These are phyloP conservation scores for Rhizopogon salebrosus DNA, from an alignment of 768 basidiomycete genomes.

Conservation along the genomic window DNA sequence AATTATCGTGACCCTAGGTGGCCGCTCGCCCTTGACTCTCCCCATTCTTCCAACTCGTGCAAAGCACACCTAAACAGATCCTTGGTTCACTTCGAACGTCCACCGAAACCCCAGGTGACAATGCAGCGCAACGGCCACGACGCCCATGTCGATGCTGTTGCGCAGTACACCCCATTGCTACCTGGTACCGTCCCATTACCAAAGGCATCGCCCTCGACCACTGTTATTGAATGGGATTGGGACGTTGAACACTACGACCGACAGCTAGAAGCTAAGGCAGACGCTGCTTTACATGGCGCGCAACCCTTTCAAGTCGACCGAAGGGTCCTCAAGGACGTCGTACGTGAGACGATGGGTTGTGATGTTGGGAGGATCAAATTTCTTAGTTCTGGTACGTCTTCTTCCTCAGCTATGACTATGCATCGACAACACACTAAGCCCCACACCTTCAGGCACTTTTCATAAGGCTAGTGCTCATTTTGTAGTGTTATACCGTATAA, in stretches of 20 bases:
- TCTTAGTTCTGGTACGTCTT: slow-evolving; percentile 62
- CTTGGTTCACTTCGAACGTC: not conserved
- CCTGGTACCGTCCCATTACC: slow-evolving; percentile 21
- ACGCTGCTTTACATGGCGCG: slow-evolving; percentile 54
- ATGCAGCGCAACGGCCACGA: slow-evolving; percentile 6
- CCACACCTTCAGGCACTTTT: slow-evolving; percentile 60
- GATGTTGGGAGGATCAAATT: slow-evolving; percentile 70
- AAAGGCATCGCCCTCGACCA: not conserved
- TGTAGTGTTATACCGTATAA: slow-evolving; percentile 4
- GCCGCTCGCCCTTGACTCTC: not conserved
- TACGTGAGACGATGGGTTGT: slow-evolving; percentile 60
- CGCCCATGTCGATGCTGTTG: slow-evolving; percentile 1
- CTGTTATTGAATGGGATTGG: slow-evolving; percentile 61
- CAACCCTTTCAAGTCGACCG: slow-evolving; percentile 75
- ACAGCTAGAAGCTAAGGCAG: slow-evolving; percentile 55
- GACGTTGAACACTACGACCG: slow-evolving; percentile 68
- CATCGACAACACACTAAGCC: slow-evolving; percentile 3
- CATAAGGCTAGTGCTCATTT: slow-evolving; percentile 56
- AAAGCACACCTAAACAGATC: not conserved
- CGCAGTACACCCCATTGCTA: not conserved
- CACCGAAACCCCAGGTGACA: not conserved
- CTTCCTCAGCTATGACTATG: slow-evolving; percentile 10
- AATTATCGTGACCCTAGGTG: not conserved
- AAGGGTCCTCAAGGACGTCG: slow-evolving; percentile 68
- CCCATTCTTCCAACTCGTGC: not conserved